Percentiles rank a stretch among this genome's conserved stretches.
Evolutionary conservation across 2,329 filamentous ascomycete genomes (phyloP).

Genomic region (Paraphoma sp.): DNA sequence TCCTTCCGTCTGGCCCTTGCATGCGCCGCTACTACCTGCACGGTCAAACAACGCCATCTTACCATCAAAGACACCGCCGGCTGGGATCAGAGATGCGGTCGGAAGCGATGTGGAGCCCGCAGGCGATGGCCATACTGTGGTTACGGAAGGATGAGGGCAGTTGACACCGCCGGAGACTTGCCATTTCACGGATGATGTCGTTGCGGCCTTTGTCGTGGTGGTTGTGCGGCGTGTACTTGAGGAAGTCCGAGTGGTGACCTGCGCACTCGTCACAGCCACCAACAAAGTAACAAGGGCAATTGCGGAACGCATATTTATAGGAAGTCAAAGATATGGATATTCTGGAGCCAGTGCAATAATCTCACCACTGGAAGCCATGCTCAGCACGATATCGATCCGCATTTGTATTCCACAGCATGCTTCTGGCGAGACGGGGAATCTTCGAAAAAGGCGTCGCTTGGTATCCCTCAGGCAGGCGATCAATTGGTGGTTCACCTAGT

Average conservation of each 20-base stretch:
- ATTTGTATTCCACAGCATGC: no score
- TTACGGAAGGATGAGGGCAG: neutral
- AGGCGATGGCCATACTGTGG: neutral
- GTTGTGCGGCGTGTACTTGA: neutral
- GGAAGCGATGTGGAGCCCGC: neutral
- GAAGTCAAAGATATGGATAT: no score
- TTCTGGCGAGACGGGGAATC: no score
- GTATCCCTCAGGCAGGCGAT: no score
- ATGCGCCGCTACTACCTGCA: slow-evolving; percentile 23
- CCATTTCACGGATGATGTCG: neutral
- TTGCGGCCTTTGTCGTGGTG: neutral
- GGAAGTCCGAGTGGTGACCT: neutral
- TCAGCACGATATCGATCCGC: no score
- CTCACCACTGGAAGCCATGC: no score
- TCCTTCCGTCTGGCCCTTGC: slow-evolving; percentile 47
- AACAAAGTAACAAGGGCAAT: no score
- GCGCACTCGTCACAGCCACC: no score
- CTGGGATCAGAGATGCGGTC: slow-evolving; percentile 4
- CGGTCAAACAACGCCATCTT: slow-evolving; percentile 25
- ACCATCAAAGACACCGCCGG: slow-evolving; percentile 17
- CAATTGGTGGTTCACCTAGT: no score
- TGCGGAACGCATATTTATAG: no score
- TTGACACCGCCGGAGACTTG: neutral
- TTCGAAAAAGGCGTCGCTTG: no score
- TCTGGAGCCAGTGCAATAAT: no score